Evolutionary conservation across 495 filamentous ascomycete genomes (phyloP).

Genomic region (Penicillium subrubescens): DNA sequence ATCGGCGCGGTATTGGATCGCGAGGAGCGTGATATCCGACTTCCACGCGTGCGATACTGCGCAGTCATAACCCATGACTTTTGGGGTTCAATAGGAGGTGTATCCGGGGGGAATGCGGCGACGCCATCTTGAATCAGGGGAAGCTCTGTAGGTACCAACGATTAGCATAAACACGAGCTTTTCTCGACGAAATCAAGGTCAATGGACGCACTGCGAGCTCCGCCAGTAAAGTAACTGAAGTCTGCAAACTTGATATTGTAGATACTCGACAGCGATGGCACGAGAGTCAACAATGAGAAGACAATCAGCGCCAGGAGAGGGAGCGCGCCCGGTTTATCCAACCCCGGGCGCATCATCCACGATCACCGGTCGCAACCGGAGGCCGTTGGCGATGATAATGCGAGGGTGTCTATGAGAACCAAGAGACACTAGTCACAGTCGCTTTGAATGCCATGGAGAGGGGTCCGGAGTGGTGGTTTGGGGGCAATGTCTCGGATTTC

Average conservation of each 20-base stretch:
- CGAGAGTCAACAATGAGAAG: conserved; percentile 41
- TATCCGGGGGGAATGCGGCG: conserved; percentile 12
- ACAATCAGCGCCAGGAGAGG: conserved; percentile 42
- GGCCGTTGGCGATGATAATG: conserved; percentile 7
- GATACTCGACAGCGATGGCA: conserved; percentile 38
- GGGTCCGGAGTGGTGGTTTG: neutral
- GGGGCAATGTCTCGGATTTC: conserved; percentile 9
- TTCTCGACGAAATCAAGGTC: neutral
- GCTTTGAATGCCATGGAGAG: conserved; percentile 23
- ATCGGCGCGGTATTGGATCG: conserved; percentile 13
- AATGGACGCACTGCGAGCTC: conserved; percentile 34
- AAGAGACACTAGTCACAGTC: conserved; percentile 6
- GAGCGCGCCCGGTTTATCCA: conserved; percentile 43
- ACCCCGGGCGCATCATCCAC: conserved; percentile 44
- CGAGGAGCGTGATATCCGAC: conserved; percentile 14
- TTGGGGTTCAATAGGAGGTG: conserved; percentile 11
- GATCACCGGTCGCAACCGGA: conserved; percentile 14
- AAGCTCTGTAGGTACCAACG: conserved; percentile 14
- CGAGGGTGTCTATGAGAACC: conserved; percentile 8
- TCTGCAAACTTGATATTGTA: conserved; percentile 36
- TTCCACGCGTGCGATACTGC: conserved; percentile 19
- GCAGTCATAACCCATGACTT: conserved; percentile 19
- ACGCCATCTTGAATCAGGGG: conserved; percentile 28
- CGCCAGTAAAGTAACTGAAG: conserved; percentile 27
- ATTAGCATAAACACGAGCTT: conserved; percentile 2